These are phyloP conservation scores for Ophiostoma sp. DNA, from an alignment of 2,329 filamentous ascomycete genomes.

Conservation along the genomic window DNA sequence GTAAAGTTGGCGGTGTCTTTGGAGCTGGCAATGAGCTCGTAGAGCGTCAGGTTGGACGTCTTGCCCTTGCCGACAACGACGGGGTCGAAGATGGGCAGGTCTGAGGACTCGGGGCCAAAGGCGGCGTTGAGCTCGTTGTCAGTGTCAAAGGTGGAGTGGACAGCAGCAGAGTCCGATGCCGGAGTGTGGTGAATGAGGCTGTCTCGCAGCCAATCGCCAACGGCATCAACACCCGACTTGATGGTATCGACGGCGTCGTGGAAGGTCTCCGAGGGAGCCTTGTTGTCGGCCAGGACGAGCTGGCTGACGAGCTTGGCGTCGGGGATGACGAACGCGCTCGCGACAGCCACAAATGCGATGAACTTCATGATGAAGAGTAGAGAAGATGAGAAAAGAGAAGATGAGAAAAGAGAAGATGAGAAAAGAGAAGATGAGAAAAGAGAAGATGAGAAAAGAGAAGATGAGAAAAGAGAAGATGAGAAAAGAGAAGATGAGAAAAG, in stretches of 20 bases:
- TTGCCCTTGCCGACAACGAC: constrained; percentile 25
- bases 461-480: not conserved
- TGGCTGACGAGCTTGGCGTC: constrained; percentile 28
- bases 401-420: not conserved
- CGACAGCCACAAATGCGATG: constrained; percentile 30
- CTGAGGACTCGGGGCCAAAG: not conserved
- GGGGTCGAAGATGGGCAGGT: not conserved
- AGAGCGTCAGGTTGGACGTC: constrained; percentile 71
- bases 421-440: not conserved
- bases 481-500: not conserved
- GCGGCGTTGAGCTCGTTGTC: not conserved
- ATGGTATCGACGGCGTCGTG: constrained; percentile 27
- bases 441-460: not conserved
- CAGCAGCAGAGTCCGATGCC: not conserved
- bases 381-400: not conserved
- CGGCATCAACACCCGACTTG: constrained; percentile 24
- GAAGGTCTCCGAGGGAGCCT: not conserved
- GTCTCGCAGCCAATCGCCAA: constrained; percentile 26
- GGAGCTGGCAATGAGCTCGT: constrained; percentile 72
- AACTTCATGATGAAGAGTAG: constrained; percentile 30
- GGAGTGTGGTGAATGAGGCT: constrained; percentile 13
- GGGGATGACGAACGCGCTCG: constrained; percentile 32
- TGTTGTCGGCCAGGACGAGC: constrained; percentile 29
- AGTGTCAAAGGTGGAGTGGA: not conserved
- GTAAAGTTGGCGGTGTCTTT: constrained; percentile 77